Evolutionary conservation across 75 land plant genomes (phyloP).

Genomic region (Pseudotsuga menziesii): DNA sequence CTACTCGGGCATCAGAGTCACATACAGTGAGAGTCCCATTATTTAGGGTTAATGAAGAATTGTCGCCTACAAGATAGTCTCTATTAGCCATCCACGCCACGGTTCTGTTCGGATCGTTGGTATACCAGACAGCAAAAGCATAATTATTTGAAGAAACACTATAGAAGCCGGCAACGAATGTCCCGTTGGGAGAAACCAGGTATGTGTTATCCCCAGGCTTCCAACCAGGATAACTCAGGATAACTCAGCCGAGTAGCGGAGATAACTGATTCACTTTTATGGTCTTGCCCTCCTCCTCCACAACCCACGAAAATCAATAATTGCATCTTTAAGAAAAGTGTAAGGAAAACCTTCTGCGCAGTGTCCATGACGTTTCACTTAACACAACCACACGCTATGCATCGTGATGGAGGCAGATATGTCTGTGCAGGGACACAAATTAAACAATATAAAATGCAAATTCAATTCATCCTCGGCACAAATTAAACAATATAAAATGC

Average conservation of each 20-base stretch:
- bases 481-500: no score
- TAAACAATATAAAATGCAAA: no score
- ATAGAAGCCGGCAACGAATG: constrained; percentile 40
- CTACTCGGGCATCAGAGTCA: not conserved
- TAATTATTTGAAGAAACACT: constrained; percentile 7
- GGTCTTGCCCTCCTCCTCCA: no score
- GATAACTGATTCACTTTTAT: not conserved
- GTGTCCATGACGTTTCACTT: no score
- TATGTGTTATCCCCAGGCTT: constrained; percentile 12
- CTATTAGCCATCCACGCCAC: constrained; percentile 34
- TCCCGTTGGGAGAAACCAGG: constrained; percentile 33
- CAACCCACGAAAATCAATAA: no score
- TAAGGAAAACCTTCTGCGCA: no score
- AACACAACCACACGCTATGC: no score
- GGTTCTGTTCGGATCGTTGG: not conserved
- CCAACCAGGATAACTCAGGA: constrained; percentile 29
- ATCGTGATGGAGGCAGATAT: no score
- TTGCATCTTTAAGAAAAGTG: no score
- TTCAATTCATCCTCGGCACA: no score
- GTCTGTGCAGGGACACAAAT: no score
- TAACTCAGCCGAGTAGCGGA: constrained; percentile 11
- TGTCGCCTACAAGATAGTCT: not conserved
- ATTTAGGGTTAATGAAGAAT: constrained; percentile 12
- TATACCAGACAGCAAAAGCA: constrained; percentile 43
- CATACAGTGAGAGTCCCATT: not conserved